Evolutionary conservation across 129 eudicot genomes (phyloP), one percentile per base, ranked within the genome.

Genomic region (Chrysanthemum lavandulifolium): DNA sequence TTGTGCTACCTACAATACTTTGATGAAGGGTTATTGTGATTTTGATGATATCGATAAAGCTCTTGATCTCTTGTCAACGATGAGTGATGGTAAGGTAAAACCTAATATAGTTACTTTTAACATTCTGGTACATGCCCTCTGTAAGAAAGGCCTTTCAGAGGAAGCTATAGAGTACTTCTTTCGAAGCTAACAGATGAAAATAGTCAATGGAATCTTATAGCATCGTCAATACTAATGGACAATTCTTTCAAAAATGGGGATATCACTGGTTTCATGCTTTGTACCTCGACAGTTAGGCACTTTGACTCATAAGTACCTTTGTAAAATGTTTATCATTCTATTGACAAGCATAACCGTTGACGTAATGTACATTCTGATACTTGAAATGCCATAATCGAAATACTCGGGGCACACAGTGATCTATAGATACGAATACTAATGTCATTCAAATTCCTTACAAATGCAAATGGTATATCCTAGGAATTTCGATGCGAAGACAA

Each of bases 1-100:
- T 79, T 86, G 89, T 76, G 87, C 82, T 16, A 89, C 96, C 45
- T 88, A 82, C 82, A 92, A 92, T 85, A 86, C 85, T 3, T 83
- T 92, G 31, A 84, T 92, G 81, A 87, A 73, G 64, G 97, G 96
- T 54, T 88, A 92, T 81, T 89, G 94, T 82, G 69, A 75, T 49
- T 62, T 27, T 16, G 67, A 84, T 72, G 72, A 88, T 68, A 78
- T 89, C 6, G 21, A 19, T 74, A 89, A 79, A 75, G 93, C 96
- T 80, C 85, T 77, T 10, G 82, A 89, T 77, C 79, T 89, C 67
- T 71, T 81, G 65, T 79, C 87, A 45, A 79, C 81, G 51, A 86
- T 92, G 96, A 69, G 65, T 55, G 56, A 65, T 76, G 67, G 70
- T 47, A 85, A 83, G n/a, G 74, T 88, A 51, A 81, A 61, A 74